Evolutionary conservation across 2,329 filamentous ascomycete species (phyloP), one percentile per base, ranked within the genome.

Genomic region (Calonectria fujianensis): DNA sequence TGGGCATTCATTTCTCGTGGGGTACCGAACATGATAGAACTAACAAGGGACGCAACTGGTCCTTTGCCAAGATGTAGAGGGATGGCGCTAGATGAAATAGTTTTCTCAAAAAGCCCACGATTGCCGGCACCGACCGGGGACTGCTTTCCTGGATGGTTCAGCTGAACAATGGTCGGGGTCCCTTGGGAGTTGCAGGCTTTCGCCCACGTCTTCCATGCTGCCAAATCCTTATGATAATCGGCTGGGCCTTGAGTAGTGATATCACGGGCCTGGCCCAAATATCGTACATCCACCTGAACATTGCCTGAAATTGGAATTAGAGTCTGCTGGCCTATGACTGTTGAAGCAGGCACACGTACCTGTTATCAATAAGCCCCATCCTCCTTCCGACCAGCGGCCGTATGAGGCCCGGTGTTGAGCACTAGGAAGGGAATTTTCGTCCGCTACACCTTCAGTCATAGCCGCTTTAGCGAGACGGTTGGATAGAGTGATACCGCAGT

Each of bases 381-480:
- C 51, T 24, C 66, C 66, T 13, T 59, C 52, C 16, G 66, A 27
- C 66, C 66, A 69, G 4, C 2, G 11, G 16, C 39, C 6, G 18
- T 65, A 65, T n/a, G 16, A 27, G 1, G 39, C 10, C 14, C 9
- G 2, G n/a, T 32, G 35, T 4, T 27, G 10, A 13, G 39, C 24
- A 41, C 14, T 27, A 13, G 61, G 61, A 39, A 65, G 39, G 1
- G 11, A 13, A 9, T 50, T 29, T 41, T 50, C 6, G n/a, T 39
- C 41, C 6, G 57, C 69, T 59, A 70, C 65, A 29, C 66, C 87
- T 75, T 90, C 87, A 24, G 88, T 85, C 85, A 91, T 87, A 50
- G 90, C 88, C 73, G 89, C 85, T 78, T 89, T 85, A 52, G 81
- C 85, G 3, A 92, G 84, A 18, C 90, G 87, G 80, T 92, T 92